Evolutionary conservation across 192 early-diverging fungal species (phyloP).

Genomic region (Gryganskiella cystojenkinii): DNA sequence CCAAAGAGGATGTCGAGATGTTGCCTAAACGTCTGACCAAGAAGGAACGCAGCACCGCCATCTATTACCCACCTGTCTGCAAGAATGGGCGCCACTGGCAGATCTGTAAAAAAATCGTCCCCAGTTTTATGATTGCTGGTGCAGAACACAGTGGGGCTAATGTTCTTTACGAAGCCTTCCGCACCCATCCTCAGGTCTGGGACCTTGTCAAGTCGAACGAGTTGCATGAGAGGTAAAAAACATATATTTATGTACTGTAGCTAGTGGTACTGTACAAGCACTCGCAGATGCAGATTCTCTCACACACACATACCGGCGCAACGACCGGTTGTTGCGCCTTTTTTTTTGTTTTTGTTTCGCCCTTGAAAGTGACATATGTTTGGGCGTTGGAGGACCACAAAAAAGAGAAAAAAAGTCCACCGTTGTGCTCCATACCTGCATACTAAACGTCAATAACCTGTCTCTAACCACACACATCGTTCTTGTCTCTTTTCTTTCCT

Average conservation of each 20-base stretch:
- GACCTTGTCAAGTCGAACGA: constrained; percentile 53
- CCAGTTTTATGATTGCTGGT: constrained; percentile 65
- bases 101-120: constrained; percentile 62
- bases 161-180: constrained; percentile 56
- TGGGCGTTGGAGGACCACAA: too few relatives aligned
- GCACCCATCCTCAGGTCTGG: constrained; percentile 59
- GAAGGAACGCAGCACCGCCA: constrained; percentile 47
- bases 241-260: too few relatives aligned
- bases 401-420: too few relatives aligned
- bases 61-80: constrained; percentile 59
- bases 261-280: too few relatives aligned
- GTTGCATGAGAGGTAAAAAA: constrained; percentile 44
- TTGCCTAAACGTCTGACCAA: constrained; percentile 36
- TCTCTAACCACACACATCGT: too few relatives aligned
- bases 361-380: too few relatives aligned
- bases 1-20: constrained; percentile 26
- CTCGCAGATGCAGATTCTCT: too few relatives aligned
- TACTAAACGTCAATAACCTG: too few relatives aligned
- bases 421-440: too few relatives aligned
- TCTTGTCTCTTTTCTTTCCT: neutral
- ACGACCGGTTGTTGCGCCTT: too few relatives aligned
- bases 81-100: constrained; percentile 52
- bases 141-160: constrained; percentile 55
- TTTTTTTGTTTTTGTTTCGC: too few relatives aligned
- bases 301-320: too few relatives aligned